Evolutionary conservation across 352 stramenopile species (phyloP), one percentile per base, ranked within the genome.

Genomic region (Globisporangium lucens): DNA sequence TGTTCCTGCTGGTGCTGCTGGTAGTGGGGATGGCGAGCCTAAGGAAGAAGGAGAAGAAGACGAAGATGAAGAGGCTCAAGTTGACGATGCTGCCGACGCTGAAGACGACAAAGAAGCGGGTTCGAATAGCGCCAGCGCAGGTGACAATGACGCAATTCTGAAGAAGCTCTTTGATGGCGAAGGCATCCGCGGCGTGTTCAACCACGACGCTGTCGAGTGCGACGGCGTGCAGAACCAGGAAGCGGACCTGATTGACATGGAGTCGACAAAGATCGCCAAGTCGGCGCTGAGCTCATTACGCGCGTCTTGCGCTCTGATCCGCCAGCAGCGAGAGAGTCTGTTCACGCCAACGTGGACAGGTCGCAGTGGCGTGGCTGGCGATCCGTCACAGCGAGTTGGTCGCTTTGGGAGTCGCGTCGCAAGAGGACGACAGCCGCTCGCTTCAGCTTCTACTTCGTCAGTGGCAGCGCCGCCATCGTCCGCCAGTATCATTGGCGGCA

Each of bases 121-220:
- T 8, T 60, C 58, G 5, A 64, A 58, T n/a, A 61, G 62, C 4
- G 66, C 29, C 1, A 71, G 66, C 7, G 70, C 65, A 24, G 79
- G 75, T 13, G 85, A 97, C 53, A 97, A 97, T 63, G 84, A 91
- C 35, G 84, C 92, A 41, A 95, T 97, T 7, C 70, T 99, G 46
- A 86, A 93, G 67, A 79, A 91, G 36, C 83, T 98, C 2, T 96
- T 98, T 70, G 93, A 96, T 61, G 94, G 87, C 36, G 92, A 90
- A 13, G 74, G 83, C n/a, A 77, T 99, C n/a, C 89, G 87, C 29
- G 93, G 89, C 6, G 89, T 98, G n/a, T 98, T 99, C 79, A 95
- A 98, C 71, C 96, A 99, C 68, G 92, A 97, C 56, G 88, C 90
- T 27, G 87, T 98, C 24, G 95, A 98, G 68, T 87, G 80, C 12